A percentile compares a stretch with the other conserved stretches of the same genome.
These are phyloP conservation scores for Cladosporium oxysporum DNA, from an alignment of 2,329 filamentous ascomycete genomes.

Conservation along the genomic window DNA sequence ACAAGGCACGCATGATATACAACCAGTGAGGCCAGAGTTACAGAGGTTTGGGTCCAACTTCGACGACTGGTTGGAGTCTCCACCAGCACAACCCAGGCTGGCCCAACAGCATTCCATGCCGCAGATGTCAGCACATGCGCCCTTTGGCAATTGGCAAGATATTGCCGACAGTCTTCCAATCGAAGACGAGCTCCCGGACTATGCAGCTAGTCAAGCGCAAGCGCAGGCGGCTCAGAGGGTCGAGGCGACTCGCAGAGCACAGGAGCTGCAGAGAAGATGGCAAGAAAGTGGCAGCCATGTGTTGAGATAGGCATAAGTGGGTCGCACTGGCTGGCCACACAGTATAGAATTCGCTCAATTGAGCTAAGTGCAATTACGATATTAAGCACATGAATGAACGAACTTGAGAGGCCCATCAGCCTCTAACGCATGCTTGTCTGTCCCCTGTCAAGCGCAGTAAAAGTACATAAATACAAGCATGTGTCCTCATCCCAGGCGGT, in stretches of 20 bases:
- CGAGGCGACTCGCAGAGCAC: constrained; percentile 46
- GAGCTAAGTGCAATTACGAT: neutral
- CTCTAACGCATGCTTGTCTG: neutral
- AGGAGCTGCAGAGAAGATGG: constrained; percentile 50
- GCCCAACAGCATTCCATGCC: constrained; percentile 19
- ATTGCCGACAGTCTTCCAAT: constrained; percentile 28
- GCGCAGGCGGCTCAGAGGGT: constrained; percentile 42
- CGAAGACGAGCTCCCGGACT: constrained; percentile 47
- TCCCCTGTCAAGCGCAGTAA: neutral
- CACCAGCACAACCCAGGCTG: constrained; percentile 12
- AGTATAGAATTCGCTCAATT: neutral
- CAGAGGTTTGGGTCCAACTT: constrained; percentile 20
- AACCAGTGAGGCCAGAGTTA: constrained; percentile 19
- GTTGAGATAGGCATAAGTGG: constrained; percentile 1
- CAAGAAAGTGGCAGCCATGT: constrained; percentile 29
- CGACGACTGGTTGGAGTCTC: constrained; percentile 28
- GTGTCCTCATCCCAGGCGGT: neutral
- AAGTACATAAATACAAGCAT: neutral
- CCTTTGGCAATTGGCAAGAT: constrained; percentile 14
- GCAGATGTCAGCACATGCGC: constrained; percentile 1
- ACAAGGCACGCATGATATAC: constrained; percentile 3
- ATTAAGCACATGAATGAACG: neutral
- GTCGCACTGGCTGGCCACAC: neutral
- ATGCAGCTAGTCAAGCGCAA: constrained; percentile 50
- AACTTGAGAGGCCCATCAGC: neutral